Base-by-base conservation (phyloP, 2,329 filamentous ascomycete species). In the Grosmannia clavigera region DNA sequence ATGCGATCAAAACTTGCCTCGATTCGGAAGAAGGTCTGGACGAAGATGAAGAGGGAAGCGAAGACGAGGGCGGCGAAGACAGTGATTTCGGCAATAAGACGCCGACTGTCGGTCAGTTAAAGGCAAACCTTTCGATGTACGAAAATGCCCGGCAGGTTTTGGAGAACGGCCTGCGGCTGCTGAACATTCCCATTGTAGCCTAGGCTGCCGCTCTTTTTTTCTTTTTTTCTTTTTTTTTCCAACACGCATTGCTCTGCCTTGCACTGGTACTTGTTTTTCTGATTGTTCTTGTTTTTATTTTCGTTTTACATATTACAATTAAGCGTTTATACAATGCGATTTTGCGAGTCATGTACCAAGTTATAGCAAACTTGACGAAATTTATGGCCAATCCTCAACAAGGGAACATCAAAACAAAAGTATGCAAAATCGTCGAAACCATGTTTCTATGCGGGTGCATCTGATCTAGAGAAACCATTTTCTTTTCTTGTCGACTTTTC, bases 91-190 rank as follows among this genome's bases (percentile, higher is more conserved):
- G 35, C 11, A 33, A 5, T 12, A 5, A 25, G 14, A 40, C 40
- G 22, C 40, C 16, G 2, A 55, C 61, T 1, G 19, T 55, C 5
- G 61, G 48, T 5, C n/a, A 59, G 55, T 40, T 58, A 7, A 58
- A 82, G 43, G 74, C 83, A 73, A 81, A 72, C 79, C 80, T 56
- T 70, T 48, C 25, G 11, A 14, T 86, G 68, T 86, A 86, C 65
- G 77, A 79, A 63, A 76, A 77, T 6, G 82, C 82, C 27, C 76
- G 81, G 68, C 81, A 83, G 69, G 82, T 85, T 56, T 71, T 86
- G 67, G 73, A 78, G 69, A 86, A 85, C 71, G 84, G 82, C 50
- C 85, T 86, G 81, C 75, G 77, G 66, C 70, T 86, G 61, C 70
- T 86, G 62, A 83, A 83, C 48, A 72, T 86, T 35, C 58, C 61